Conservation (phyloP, 176 grass and related monocot species). For the Paspalum vaginatum region DNA sequence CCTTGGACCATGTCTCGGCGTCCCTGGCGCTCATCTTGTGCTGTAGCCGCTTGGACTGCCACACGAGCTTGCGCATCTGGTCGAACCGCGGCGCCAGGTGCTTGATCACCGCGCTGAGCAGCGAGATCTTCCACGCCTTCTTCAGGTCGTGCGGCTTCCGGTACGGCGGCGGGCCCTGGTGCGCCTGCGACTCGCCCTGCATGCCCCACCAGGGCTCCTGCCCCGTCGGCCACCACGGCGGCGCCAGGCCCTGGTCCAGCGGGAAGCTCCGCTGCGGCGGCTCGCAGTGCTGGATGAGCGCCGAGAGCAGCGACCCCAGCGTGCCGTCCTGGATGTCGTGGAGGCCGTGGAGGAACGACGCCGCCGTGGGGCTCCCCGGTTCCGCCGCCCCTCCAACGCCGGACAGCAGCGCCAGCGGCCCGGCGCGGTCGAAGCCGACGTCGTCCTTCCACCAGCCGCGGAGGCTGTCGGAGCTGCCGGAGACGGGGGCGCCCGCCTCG, state of each 20-base stretch:
- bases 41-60: constrained; percentile 54
- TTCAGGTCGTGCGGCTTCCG: constrained; percentile 60
- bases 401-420: neutral
- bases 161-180: constrained; percentile 49
- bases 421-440: constrained; percentile 42
- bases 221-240: constrained; percentile 54
- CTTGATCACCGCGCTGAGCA: constrained; percentile 58
- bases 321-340: constrained; percentile 57
- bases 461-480: constrained; percentile 56
- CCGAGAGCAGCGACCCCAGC: constrained; percentile 51
- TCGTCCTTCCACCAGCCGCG: constrained; percentile 65
- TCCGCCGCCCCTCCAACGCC: neutral
- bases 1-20: constrained; percentile 31
- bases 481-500: constrained; percentile 41
- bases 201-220: constrained; percentile 31
- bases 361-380: neutral
- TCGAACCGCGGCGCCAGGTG: constrained; percentile 40
- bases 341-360: constrained; percentile 36
- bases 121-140: constrained; percentile 59
- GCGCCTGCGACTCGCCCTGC: constrained; percentile 24
- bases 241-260: constrained; percentile 48
- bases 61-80: constrained; percentile 50
- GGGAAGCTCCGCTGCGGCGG: constrained; percentile 55
- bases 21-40: constrained; percentile 56
- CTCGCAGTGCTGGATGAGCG: constrained; percentile 62